A percentile compares a stretch with the other conserved stretches of the same genome.
These are phyloP conservation scores for Candolleomyces efflorescens DNA, from an alignment of 768 basidiomycete genomes.

Conservation along the genomic window DNA sequence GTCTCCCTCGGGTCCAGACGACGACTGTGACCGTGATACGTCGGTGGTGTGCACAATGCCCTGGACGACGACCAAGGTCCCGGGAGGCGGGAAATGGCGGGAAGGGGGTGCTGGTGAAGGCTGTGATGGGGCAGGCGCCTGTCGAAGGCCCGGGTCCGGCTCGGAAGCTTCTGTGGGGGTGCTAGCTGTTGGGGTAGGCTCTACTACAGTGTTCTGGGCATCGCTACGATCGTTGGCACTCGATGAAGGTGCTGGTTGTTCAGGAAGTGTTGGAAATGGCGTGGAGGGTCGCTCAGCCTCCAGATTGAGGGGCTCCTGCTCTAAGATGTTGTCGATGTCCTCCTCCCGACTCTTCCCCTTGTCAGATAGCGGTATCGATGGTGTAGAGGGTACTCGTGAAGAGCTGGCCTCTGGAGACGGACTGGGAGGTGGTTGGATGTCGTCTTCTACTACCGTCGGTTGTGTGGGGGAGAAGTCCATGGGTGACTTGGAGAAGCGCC, in stretches of 20 bases:
- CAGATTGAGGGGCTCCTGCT: background rate
- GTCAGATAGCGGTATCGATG: constrained; percentile 4
- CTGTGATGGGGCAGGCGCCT: background rate
- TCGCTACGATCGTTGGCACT: background rate
- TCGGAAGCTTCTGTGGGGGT: background rate
- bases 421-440: background rate
- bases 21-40: constrained; percentile 33
- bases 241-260: background rate
- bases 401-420: constrained; percentile 7
- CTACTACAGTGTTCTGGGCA: background rate
- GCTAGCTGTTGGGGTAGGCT: background rate
- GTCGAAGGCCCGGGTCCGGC: background rate
- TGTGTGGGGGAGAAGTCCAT: constrained; percentile 12
- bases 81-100: constrained; percentile 57
- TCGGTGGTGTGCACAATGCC: constrained; percentile 80
- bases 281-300: background rate
- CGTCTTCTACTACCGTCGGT: constrained; percentile 1
- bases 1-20: background rate
- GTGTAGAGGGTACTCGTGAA: constrained; percentile 12
- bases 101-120: background rate
- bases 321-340: background rate
- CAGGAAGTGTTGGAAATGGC: background rate
- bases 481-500: constrained; percentile 30
- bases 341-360: constrained; percentile 16
- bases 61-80: constrained; percentile 79